Percentiles rank a stretch among this genome's conserved stretches.
Conservation (phyloP, 192 early-diverging fungal genomes). For the Linnemannia zychae region DNA sequence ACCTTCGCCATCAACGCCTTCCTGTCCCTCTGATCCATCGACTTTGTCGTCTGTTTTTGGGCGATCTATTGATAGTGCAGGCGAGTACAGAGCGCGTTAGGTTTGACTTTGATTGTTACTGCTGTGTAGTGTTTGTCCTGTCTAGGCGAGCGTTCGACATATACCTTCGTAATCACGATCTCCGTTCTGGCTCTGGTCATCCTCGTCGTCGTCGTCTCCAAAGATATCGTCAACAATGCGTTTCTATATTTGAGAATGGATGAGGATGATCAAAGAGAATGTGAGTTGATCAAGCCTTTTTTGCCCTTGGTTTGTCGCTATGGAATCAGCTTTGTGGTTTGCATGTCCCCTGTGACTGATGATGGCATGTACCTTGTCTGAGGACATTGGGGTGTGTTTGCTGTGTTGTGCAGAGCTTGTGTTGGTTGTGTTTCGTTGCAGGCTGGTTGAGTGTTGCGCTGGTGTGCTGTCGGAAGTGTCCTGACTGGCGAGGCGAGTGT, state of each 20-base stretch:
- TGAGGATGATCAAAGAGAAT: background rate
- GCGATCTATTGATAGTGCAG: slow-evolving; percentile 18
- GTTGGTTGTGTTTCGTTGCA: background rate
- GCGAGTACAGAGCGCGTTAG: too few relatives aligned
- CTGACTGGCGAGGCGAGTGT: too few relatives aligned
- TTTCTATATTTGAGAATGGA: slow-evolving; percentile 17
- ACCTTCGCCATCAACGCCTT: slow-evolving; percentile 6
- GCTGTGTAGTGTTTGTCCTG: background rate
- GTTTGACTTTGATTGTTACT: background rate
- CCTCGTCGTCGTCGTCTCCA: slow-evolving; percentile 55
- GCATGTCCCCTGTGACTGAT: background rate
- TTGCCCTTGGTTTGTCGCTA: too few relatives aligned
- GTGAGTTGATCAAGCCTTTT: too few relatives aligned
- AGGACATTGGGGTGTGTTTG: slow-evolving; percentile 24
- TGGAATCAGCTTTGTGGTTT: too few relatives aligned
- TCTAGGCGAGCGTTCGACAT: too few relatives aligned
- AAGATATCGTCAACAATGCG: slow-evolving; percentile 41
- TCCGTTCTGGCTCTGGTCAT: slow-evolving; percentile 18
- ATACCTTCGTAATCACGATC: slow-evolving; percentile 16
- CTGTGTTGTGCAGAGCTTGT: background rate
- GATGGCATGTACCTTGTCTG: slow-evolving; percentile 37
- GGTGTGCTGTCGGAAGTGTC: too few relatives aligned
- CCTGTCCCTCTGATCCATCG: background rate
- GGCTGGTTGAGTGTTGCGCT: background rate
- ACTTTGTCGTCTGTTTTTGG: slow-evolving; percentile 5